Evolutionary conservation across 176 grass and related monocot genomes (phyloP), one percentile per base, ranked within the genome.

Genomic region (Themeda triandra): DNA sequence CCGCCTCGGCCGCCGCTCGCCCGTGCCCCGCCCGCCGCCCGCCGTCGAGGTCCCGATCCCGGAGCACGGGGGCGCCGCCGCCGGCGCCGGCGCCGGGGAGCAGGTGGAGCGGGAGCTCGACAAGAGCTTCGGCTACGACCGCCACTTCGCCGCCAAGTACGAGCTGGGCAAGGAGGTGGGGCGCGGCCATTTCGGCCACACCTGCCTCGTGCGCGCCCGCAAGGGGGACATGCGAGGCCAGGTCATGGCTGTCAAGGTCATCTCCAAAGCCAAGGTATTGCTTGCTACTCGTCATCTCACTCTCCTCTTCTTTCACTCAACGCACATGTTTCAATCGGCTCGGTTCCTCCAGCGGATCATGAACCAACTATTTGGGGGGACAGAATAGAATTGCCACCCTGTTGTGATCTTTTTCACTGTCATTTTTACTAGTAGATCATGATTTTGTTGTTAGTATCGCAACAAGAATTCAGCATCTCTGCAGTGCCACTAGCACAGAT

Each of bases 81-180:
- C 39, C 3, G 75, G 46, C 48, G 66, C 27, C 69, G 64, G 66
- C 15, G 77, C 36, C 40, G 81, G 30, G 5, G 85, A 69, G 13
- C 87, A 73, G 49, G 54, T 36, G 42, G 89, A 88, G 64, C 65
- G 83, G 76, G 87, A 84, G 59, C 90, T 99, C 75, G 93, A 99
- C 81, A 96, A 94, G 91, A 94, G 81, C 86, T 99, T 99, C 88
- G 97, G 97, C 81, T 99, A 92, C 76, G 97, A 91, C 84, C 88
- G 84, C 73, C 85, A 90, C 82, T 94, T 99, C 58, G 89, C 83
- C 46, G 88, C 84, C 21, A 96, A 92, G 88, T 99, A 96, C 82
- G 97, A 99, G 90, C 80, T 99, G n/a, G 93, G 93, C 6, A 96
- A 94, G 86, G 97, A 99, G 86, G 90, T 99, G 53, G 97, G 97